Evolutionary conservation across 1,139 yeast genomes (phyloP).

Genomic region (Martiniozyma asiatica): DNA sequence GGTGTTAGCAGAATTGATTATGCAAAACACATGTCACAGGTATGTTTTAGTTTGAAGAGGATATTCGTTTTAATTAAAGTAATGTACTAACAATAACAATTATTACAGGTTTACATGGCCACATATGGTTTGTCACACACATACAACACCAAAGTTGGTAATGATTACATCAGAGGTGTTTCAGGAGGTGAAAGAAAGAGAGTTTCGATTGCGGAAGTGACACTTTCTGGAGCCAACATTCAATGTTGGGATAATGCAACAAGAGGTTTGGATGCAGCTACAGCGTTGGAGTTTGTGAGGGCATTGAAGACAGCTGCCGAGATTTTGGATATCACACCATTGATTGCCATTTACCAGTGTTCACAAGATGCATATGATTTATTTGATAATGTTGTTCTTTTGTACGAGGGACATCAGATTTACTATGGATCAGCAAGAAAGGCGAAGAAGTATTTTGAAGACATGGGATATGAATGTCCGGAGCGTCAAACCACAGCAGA

Average conservation of each 20-base stretch:
- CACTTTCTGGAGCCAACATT: constrained; percentile 38
- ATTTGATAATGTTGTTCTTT: constrained; percentile 64
- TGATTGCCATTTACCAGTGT: constrained; percentile 78
- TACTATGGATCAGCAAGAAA: constrained; percentile 50
- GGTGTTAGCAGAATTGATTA: constrained; percentile 46
- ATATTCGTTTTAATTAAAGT: too few species aligned
- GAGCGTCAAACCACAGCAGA: constrained; percentile 79
- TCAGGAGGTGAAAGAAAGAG: constrained; percentile 39
- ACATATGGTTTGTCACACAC: constrained; percentile 58
- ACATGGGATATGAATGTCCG: constrained; percentile 68
- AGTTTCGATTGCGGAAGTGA: constrained; percentile 45
- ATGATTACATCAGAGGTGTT: constrained; percentile 33
- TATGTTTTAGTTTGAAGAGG: too few species aligned
- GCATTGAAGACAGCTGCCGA: constrained; percentile 58
- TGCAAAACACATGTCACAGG: constrained; percentile 50
- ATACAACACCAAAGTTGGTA: constrained; percentile 31
- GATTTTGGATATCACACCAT: constrained; percentile 48
- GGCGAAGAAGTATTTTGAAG: constrained; percentile 51
- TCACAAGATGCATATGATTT: constrained; percentile 70
- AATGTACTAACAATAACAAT: too few species aligned
- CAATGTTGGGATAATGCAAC: constrained; percentile 79
- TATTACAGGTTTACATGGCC: constrained; percentile 57
- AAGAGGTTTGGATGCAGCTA: constrained; percentile 67
- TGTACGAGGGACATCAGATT: constrained; percentile 75
- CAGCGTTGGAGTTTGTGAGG: constrained; percentile 65